A percentile compares a stretch with the other conserved stretches of the same genome.
Conservation (phyloP, 345 rosid genomes). For the Murraya koenigii region DNA sequence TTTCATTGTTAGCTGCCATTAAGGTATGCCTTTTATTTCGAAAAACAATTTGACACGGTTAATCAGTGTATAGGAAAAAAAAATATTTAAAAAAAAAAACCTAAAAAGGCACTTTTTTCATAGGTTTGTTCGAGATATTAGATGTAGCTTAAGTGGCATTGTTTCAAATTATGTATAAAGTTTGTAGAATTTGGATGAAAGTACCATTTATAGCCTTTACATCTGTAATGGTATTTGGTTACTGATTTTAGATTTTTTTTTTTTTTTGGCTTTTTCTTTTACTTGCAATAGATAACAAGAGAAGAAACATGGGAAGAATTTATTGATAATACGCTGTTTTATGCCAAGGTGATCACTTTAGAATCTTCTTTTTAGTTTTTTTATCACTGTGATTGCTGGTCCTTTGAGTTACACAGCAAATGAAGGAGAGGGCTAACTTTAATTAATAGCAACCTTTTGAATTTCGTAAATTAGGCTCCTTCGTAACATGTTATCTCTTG, state of each 20-base stretch:
- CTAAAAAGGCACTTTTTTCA: no score
- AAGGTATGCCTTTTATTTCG: slow-evolving; percentile 39
- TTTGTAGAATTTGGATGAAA: neutral
- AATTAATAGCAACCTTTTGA: neutral
- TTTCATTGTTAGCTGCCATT: slow-evolving; percentile 44
- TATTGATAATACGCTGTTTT: slow-evolving; percentile 58
- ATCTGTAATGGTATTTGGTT: neutral
- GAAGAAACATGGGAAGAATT: slow-evolving; percentile 85
- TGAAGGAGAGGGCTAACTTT: neutral
- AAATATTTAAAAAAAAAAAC: no score
- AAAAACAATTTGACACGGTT: no score
- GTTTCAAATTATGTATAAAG: neutral
- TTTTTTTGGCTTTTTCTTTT: no score
- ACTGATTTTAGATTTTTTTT: neutral
- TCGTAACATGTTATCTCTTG: neutral
- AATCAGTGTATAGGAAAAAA: no score
- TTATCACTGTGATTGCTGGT: neutral
- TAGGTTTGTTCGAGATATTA: neutral
- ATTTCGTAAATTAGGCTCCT: neutral
- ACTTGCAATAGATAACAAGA: slow-evolving; percentile 48
- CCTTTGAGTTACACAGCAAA: neutral
- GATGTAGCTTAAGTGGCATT: neutral
- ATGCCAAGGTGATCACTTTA: slow-evolving; percentile 52
- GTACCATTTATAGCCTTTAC: neutral
- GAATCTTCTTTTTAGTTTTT: neutral